Conservation (phyloP, 1,284 basidiomycete genomes). For the Pseudozyma pruni region DNA sequence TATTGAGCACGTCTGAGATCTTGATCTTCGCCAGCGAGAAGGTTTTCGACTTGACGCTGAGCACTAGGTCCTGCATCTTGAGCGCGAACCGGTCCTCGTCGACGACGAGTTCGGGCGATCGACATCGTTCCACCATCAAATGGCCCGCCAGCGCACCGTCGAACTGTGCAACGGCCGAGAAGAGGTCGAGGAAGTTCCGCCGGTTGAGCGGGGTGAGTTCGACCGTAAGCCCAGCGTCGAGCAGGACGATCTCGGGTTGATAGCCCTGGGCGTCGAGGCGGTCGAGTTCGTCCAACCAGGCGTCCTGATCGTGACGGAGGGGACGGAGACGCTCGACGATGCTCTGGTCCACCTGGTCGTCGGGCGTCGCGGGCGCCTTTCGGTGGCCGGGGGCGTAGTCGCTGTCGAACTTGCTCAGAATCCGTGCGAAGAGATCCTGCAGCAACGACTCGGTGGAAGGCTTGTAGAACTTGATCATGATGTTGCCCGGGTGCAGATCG, state of each 20-base stretch:
- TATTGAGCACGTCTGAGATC: conserved; percentile 89
- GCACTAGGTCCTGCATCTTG: conserved; percentile 94
- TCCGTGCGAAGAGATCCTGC: conserved; percentile 51
- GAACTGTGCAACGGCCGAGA: conserved; percentile 93
- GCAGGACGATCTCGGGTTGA: conserved; percentile 92
- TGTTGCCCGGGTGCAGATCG: conserved; percentile 86
- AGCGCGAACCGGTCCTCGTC: conserved; percentile 94
- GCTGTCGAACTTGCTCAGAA: conserved; percentile 62
- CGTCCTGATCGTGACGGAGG: conserved; percentile 72
- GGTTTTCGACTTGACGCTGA: conserved; percentile 93
- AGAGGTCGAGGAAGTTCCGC: conserved; percentile 93
- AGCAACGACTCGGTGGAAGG: conserved; percentile 71
- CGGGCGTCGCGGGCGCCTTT: conserved; percentile 70
- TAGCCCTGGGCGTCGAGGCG: conserved; percentile 79
- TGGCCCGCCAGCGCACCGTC: conserved; percentile 94
- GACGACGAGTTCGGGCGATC: conserved; percentile 87
- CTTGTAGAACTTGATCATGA: conserved; percentile 95
- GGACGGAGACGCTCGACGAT: conserved; percentile 78
- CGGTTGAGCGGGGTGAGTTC: conserved; percentile 83
- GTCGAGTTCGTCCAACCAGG: conserved; percentile 80
- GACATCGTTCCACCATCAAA: conserved; percentile 94
- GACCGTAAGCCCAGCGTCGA: conserved; percentile 94
- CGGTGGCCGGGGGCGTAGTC: conserved; percentile 57
- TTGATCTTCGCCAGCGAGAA: conserved; percentile 95
- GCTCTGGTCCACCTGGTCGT: conserved; percentile 69